These are phyloP conservation scores for Cymbopogon citratus DNA, from an alignment of 176 grass and related monocot genomes.

Conservation along the genomic window DNA sequence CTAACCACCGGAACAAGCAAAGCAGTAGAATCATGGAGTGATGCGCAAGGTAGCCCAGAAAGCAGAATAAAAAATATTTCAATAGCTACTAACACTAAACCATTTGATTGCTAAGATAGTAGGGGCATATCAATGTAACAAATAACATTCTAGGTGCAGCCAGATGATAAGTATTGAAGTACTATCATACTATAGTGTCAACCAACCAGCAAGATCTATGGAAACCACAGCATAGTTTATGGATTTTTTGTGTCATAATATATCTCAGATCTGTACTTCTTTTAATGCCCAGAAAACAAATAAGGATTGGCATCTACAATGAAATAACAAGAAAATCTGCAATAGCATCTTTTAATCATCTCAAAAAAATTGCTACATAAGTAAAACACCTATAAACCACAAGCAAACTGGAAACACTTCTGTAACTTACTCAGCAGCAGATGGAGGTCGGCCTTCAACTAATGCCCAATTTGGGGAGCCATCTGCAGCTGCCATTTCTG, in stretches of 20 bases:
- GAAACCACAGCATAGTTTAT: not conserved
- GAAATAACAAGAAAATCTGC: not conserved
- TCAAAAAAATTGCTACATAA: not conserved
- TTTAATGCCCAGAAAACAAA: not conserved
- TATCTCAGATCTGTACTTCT: not conserved
- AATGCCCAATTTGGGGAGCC: conserved; percentile 64
- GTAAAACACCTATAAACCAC: conserved; percentile 6
- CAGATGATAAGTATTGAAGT: not conserved
- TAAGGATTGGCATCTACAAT: conserved; percentile 12
- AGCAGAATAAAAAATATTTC: not conserved
- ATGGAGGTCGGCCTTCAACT: conserved; percentile 82
- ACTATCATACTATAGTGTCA: not conserved
- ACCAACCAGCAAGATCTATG: not conserved
- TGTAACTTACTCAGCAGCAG: conserved; percentile 65
- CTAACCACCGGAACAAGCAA: not conserved
- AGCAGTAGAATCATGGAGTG: not conserved
- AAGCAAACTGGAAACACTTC: not conserved
- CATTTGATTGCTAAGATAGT: not conserved
- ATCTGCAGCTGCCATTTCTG: conserved; percentile 48
- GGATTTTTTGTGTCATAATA: not conserved
- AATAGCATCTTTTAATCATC: not conserved
- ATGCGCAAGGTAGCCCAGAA: not conserved
- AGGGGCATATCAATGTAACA: not conserved
- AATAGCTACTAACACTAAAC: not conserved
- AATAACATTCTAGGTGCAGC: not conserved